These are phyloP conservation scores for Myriosclerotinia duriaeana DNA, from an alignment of 2,329 filamentous ascomycete genomes.

Conservation along the genomic window DNA sequence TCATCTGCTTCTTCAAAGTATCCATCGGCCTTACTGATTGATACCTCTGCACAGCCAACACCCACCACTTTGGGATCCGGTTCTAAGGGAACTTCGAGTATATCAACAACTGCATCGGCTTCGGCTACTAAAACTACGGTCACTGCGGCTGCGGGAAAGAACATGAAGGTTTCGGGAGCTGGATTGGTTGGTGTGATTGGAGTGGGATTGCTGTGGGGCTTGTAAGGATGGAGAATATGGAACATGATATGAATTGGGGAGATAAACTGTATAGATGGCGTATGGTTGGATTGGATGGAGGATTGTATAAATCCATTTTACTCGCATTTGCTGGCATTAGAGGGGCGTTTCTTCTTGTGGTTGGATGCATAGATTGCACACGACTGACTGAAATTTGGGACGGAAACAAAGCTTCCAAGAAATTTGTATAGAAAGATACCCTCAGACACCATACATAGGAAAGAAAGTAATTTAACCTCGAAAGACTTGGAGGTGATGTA, in stretches of 20 bases:
- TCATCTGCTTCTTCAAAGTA: background rate
- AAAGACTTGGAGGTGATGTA: background rate
- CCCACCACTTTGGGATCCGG: background rate
- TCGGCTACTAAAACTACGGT: background rate
- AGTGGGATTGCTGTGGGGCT: background rate
- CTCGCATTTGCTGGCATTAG: background rate
- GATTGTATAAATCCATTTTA: background rate
- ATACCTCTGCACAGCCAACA: constrained; percentile 11
- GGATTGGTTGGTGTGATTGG: background rate
- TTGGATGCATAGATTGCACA: background rate
- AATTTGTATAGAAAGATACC: constrained; percentile 7
- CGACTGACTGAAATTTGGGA: background rate
- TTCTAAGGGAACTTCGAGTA: background rate
- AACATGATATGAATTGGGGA: background rate
- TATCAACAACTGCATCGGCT: background rate
- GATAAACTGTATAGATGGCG: background rate
- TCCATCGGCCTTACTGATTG: constrained; percentile 15
- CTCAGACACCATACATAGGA: background rate
- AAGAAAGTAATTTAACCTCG: background rate
- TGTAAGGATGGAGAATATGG: background rate
- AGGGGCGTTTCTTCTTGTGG: background rate
- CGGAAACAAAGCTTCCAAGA: background rate
- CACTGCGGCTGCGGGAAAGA: constrained; percentile 3
- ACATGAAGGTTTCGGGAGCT: background rate
- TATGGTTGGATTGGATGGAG: background rate